Evolutionary conservation across 139 green algal species (phyloP).

Genomic region (Micromonas pusilla): DNA sequence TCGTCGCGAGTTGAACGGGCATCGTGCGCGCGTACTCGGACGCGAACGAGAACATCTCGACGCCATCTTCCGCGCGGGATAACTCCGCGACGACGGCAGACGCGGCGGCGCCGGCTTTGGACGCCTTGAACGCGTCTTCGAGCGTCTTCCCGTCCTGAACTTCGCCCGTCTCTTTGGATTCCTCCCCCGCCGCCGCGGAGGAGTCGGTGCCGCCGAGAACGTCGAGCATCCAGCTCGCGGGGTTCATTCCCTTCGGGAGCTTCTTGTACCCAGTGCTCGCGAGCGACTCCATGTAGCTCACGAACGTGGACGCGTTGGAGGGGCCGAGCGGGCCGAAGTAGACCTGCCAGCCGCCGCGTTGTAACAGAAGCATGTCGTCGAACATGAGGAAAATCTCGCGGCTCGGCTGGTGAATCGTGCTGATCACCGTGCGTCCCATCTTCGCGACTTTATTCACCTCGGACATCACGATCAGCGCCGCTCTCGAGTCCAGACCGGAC

Average conservation of each 20-base stretch:
- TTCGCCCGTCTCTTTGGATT: not conserved
- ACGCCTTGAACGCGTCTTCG: not conserved
- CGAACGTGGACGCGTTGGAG: constrained; percentile 1
- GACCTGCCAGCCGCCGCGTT: constrained; percentile 57
- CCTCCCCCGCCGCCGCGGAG: not conserved
- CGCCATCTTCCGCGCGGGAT: no score
- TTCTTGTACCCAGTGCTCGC: not conserved
- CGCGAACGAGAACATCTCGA: constrained; percentile 7
- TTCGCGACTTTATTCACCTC: constrained; percentile 69
- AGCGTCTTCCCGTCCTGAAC: not conserved
- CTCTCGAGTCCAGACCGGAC: constrained; percentile 73
- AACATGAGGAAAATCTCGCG: constrained; percentile 39
- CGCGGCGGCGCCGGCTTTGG: not conserved
- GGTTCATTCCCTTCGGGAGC: constrained; percentile 49
- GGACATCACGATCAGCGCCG: constrained; percentile 78
- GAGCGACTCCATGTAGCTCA: constrained; percentile 52
- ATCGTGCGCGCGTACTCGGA: constrained; percentile 18
- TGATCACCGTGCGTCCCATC: constrained; percentile 74
- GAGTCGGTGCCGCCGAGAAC: constrained; percentile 28
- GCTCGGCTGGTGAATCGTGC: constrained; percentile 85
- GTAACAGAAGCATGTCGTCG: constrained; percentile 63
- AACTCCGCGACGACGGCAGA: not conserved
- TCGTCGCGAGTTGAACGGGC: not conserved
- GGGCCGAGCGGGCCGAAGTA: constrained; percentile 76
- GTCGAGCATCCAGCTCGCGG: constrained; percentile 70